Evolutionary conservation across 768 basidiomycete genomes (phyloP).

Genomic region (Cystofilobasidium ferigula): DNA sequence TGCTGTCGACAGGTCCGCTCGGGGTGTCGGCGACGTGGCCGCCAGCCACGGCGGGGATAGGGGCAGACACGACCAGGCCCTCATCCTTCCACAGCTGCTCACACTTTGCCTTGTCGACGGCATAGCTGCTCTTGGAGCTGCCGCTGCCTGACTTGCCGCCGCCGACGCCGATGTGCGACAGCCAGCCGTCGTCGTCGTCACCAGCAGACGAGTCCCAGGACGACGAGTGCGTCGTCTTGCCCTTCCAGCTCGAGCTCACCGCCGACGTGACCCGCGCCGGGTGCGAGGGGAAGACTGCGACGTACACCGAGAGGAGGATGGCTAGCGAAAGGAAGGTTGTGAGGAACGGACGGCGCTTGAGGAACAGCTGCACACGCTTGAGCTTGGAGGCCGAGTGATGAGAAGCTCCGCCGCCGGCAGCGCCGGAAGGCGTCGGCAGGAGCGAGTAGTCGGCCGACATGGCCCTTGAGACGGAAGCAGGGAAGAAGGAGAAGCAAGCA

Average conservation of each 20-base stretch:
- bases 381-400: not conserved
- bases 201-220: not conserved
- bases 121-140: not conserved
- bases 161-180: not conserved
- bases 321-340: not conserved
- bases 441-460: slow-evolving; percentile 8
- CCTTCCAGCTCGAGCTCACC: not conserved
- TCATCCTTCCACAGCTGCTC: slow-evolving; percentile 22
- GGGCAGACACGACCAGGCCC: not conserved
- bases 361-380: not conserved
- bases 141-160: not conserved
- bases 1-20: not conserved
- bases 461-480: not conserved
- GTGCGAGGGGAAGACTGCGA: slow-evolving; percentile 13
- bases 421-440: not conserved
- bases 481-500: not conserved
- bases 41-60: not conserved
- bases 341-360: slow-evolving; percentile 13
- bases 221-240: not conserved
- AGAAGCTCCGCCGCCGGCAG: not conserved
- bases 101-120: slow-evolving; percentile 16
- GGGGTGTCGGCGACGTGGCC: not conserved
- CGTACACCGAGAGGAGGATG: not conserved
- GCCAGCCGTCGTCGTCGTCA: slow-evolving; percentile 4
- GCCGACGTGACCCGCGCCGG: slow-evolving; percentile 1